Conservation (phyloP, 805 yeast species). For the Grigorovia yakushimaensis region DNA sequence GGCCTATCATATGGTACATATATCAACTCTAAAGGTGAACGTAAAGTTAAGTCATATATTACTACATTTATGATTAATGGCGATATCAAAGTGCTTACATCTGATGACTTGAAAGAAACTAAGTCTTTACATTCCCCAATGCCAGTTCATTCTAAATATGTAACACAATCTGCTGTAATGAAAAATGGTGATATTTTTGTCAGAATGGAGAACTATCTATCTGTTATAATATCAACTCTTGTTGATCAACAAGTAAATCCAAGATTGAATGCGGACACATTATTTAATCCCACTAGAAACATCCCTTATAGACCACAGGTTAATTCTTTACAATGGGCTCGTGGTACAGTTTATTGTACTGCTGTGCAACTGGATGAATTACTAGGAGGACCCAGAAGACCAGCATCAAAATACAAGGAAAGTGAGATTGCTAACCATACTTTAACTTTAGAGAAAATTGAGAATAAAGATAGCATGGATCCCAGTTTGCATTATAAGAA, state of each 20-base stretch:
- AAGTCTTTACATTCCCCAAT: constrained; percentile 38
- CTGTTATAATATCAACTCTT: constrained; percentile 38
- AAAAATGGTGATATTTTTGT: constrained; percentile 50
- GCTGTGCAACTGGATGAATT: constrained; percentile 52
- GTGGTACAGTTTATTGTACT: constrained; percentile 58
- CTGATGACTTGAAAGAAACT: constrained; percentile 59
- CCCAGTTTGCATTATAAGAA: constrained; percentile 30
- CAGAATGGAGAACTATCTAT: constrained; percentile 46
- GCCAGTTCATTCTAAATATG: constrained; percentile 32
- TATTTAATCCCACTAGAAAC: constrained; percentile 59
- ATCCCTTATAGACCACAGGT: constrained; percentile 75
- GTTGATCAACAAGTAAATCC: constrained; percentile 27
- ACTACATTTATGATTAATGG: constrained; percentile 39
- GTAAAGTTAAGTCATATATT: constrained; percentile 37
- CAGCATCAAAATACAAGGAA: constrained; percentile 49
- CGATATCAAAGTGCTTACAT: constrained; percentile 35
- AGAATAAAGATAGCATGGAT: constrained; percentile 2
- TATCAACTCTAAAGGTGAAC: constrained; percentile 11
- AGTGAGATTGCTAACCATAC: constrained; percentile 44
- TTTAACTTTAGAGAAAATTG: constrained; percentile 20
- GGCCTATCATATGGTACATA: constrained; percentile 42
- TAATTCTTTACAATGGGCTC: constrained; percentile 76
- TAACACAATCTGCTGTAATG: constrained; percentile 37
- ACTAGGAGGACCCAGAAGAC: constrained; percentile 68
- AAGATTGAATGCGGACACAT: constrained; percentile 36